A percentile compares a stretch with the other conserved stretches of the same genome.
phyloP scores from a whole-genome alignment of 1,284 basidiomycete genomes.

The Fomitopsis schrenkii region DNA sequence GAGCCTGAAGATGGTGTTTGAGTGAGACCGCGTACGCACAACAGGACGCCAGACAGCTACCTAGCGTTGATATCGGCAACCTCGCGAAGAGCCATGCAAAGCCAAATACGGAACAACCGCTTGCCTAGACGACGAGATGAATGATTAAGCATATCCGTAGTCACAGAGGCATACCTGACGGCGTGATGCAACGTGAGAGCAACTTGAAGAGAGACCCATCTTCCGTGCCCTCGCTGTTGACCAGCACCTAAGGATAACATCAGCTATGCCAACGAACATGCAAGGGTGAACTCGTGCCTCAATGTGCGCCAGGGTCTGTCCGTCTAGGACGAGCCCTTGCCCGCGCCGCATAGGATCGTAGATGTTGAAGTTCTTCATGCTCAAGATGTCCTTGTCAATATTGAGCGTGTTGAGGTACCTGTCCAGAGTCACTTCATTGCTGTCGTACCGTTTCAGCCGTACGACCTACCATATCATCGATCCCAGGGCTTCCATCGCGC shows the following conservation, averaged over 20 bases:
- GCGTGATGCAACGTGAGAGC: conserved; percentile 82
- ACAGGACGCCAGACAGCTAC: conserved; percentile 33
- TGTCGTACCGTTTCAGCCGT: not conserved
- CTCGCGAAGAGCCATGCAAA: conserved; percentile 84
- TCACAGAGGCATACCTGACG: conserved; percentile 64
- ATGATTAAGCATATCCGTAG: not conserved
- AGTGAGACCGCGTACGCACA: not conserved
- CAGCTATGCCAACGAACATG: not conserved
- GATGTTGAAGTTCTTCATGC: conserved; percentile 93
- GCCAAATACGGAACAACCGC: conserved; percentile 90
- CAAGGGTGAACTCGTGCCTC: conserved; percentile 49
- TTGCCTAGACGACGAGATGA: conserved; percentile 56
- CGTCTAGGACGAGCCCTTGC: conserved; percentile 82
- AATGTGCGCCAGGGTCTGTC: conserved; percentile 90
- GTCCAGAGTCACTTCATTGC: not conserved
- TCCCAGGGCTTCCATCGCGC: conserved; percentile 82
- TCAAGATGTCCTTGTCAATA: conserved; percentile 89
- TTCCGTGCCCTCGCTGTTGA: conserved; percentile 89
- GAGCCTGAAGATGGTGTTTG: conserved; percentile 45
- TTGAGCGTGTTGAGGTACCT: conserved; percentile 90
- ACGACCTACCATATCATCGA: conserved; percentile 76
- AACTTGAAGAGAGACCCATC: conserved; percentile 86
- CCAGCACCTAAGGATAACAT: conserved; percentile 48
- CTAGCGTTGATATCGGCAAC: conserved; percentile 83
- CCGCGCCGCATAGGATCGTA: conserved; percentile 93